Evolutionary conservation across 768 basidiomycete species (phyloP).

Genomic region (Porphyrellus cyaneotinctus): DNA sequence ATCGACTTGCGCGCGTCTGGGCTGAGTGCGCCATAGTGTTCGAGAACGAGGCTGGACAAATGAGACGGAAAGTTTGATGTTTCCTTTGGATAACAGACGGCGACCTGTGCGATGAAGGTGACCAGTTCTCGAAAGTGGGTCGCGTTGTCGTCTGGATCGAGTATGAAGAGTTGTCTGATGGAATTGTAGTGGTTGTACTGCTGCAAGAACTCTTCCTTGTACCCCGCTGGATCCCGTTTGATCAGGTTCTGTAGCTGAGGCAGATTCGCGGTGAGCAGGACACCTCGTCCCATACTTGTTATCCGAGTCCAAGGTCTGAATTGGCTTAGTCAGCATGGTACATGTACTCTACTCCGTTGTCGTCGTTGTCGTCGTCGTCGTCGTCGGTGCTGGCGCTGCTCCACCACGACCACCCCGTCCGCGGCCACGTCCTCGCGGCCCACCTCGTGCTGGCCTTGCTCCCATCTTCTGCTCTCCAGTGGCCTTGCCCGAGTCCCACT

Average conservation of each 20-base stretch:
- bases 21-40: slow-evolving; percentile 68
- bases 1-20: slow-evolving; percentile 82
- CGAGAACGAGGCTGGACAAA: slow-evolving; percentile 71
- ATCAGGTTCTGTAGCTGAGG: slow-evolving; percentile 97
- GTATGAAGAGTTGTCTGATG: slow-evolving; percentile 77
- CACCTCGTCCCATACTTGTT: slow-evolving; percentile 4
- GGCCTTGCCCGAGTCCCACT: slow-evolving; percentile 81
- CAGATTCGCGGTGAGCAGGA: slow-evolving; percentile 78
- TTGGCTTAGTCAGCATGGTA: slow-evolving; percentile 17
- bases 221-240: slow-evolving; percentile 85
- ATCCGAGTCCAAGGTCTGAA: neutral
- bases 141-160: slow-evolving; percentile 81
- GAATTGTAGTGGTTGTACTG: slow-evolving; percentile 96
- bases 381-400: slow-evolving; percentile 20
- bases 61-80: slow-evolving; percentile 84
- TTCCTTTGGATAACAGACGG: slow-evolving; percentile 80
- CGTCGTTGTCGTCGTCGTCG: slow-evolving; percentile 1
- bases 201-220: slow-evolving; percentile 93
- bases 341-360: slow-evolving; percentile 1
- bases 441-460: slow-evolving; percentile 30
- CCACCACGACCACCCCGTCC: slow-evolving; percentile 28
- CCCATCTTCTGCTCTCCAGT: neutral
- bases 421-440: slow-evolving; percentile 30
- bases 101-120: slow-evolving; percentile 83
- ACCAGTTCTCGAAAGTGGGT: slow-evolving; percentile 84